Evolutionary conservation across 202 grass and related monocot genomes (phyloP), one percentile per base, ranked within the genome.

Genomic region (Elaeis oleifera): DNA sequence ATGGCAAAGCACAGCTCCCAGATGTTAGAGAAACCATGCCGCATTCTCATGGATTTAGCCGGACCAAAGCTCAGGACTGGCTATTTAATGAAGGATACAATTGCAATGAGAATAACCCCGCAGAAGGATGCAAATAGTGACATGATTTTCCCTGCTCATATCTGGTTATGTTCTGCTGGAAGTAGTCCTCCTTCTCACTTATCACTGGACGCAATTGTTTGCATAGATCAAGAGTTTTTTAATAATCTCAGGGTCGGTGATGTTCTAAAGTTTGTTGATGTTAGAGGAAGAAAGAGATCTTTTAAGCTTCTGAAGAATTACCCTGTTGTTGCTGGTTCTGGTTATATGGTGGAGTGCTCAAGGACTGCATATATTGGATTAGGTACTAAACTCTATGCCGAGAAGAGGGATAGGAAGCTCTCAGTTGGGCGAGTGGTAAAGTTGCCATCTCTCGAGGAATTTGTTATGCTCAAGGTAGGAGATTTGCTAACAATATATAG

Each of bases 11-110:
- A 71, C 55, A 60, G 56, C 22, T 71, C 68, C 0, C 68, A 60
- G 21, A 60, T 51, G 44, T 25, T 71, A 18, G 44, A 60, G 18
- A 51, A 60, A 60, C 68, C 56, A 28, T 71, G 68, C n/a, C 68
- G 68, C 56, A 60, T 71, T 71, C 56, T 71, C 16, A 71, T 71
- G 68, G 68, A 71, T 60, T 58, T 71, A 26, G 68, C 68, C 8
- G 68, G 68, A 6, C 68, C 68, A 15, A 71, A 71, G 56, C 39
- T 71, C 22, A 60, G 68, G 36, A 60, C 68, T 19, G 68, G 56
- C 48, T 16, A 13, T 0, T 21, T 71, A 17, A 51, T 19, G 25
- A 28, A 49, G 23, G 56, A 58, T 51, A 21, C 32, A 60, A 18
- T 14, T 29, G 39, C 60, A 4, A 29, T 51, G 56, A 71, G 50